Percentiles rank a stretch among this genome's conserved stretches.
phyloP scores from a whole-genome alignment of 23 red algal genomes.

The Gracilaria gracilis region DNA sequence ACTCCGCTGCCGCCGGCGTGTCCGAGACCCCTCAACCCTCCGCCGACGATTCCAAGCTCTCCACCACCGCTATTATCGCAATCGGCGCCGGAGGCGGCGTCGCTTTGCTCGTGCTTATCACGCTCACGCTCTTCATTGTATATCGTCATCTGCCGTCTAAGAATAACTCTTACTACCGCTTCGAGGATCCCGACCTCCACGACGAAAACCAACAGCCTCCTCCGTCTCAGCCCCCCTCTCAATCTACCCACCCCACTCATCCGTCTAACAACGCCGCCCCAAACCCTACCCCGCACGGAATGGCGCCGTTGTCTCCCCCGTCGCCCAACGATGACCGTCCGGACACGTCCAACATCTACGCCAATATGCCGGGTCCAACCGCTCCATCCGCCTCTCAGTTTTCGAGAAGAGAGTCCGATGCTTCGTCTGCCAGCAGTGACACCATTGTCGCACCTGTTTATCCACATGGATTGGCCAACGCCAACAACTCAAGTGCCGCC shows the following conservation, averaged over 20 bases:
- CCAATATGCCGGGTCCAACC: constrained; percentile 22
- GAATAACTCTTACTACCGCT: constrained; percentile 64
- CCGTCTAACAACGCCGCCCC: background rate
- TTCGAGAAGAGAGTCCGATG: constrained; percentile 60
- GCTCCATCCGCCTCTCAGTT: constrained; percentile 72
- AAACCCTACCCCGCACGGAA: background rate
- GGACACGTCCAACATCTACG: background rate
- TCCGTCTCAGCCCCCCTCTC: background rate
- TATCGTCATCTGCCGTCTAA: constrained; percentile 17
- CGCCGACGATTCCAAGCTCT: constrained; percentile 16
- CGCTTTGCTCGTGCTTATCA: constrained; percentile 34
- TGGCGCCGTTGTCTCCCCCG: constrained; percentile 27
- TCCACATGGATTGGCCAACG: constrained; percentile 28
- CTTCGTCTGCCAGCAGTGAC: constrained; percentile 68
- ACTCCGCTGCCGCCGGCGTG: constrained; percentile 23
- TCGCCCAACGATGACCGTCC: background rate
- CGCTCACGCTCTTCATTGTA: constrained; percentile 52
- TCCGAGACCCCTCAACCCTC: background rate
- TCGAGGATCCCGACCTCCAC: constrained; percentile 36
- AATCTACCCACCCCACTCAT: background rate
- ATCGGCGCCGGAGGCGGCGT: constrained; percentile 39
- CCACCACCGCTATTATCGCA: constrained; percentile 58
- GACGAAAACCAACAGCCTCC: background rate
- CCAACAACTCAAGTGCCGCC: constrained; percentile 42
- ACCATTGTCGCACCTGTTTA: constrained; percentile 73